Percentiles rank a stretch among this genome's conserved stretches.
Evolutionary conservation across 2,329 filamentous ascomycete genomes (phyloP).

Genomic region (Epicoccum sorghinum): DNA sequence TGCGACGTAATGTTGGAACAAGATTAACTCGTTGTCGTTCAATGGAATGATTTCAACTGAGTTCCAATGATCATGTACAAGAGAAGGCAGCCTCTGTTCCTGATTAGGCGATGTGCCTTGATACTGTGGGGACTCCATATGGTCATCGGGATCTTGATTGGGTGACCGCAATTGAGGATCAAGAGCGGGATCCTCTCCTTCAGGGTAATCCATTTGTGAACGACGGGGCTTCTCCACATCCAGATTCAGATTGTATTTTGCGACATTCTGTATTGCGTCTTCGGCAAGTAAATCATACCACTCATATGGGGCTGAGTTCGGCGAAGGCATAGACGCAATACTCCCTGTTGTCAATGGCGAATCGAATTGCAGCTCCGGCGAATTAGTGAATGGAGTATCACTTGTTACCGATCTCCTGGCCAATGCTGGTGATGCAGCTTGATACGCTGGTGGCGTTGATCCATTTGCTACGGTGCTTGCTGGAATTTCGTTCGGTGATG

Average conservation of each 20-base stretch:
- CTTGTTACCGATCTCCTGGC: constrained; percentile 24
- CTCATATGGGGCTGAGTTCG: constrained; percentile 53
- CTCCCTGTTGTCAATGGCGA: constrained; percentile 34
- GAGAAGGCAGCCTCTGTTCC: constrained; percentile 6
- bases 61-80: constrained; percentile 35
- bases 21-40: constrained; percentile 45
- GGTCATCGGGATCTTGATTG: constrained; percentile 8
- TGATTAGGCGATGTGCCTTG: constrained; percentile 7
- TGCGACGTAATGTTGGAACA: constrained; percentile 50
- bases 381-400: constrained; percentile 30
- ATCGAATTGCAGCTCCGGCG: constrained; percentile 42
- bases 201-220: constrained; percentile 35
- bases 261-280: constrained; percentile 49
- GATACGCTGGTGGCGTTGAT: constrained; percentile 25
- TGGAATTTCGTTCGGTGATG: constrained; percentile 18
- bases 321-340: constrained; percentile 45
- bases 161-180: constrained; percentile 24
- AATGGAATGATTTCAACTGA: constrained; percentile 32
- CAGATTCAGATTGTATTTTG: constrained; percentile 40
- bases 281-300: constrained; percentile 58
- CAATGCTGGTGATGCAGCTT: constrained; percentile 25
- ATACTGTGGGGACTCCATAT: background rate
- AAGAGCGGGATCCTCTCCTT: constrained; percentile 19
- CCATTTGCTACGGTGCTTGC: constrained; percentile 15
- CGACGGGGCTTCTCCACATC: constrained; percentile 37